Percentiles rank a stretch among this genome's conserved stretches.
Evolutionary conservation across 2,329 filamentous ascomycete genomes (phyloP).

Genomic region (Cephalotrichum gorgonifer): DNA sequence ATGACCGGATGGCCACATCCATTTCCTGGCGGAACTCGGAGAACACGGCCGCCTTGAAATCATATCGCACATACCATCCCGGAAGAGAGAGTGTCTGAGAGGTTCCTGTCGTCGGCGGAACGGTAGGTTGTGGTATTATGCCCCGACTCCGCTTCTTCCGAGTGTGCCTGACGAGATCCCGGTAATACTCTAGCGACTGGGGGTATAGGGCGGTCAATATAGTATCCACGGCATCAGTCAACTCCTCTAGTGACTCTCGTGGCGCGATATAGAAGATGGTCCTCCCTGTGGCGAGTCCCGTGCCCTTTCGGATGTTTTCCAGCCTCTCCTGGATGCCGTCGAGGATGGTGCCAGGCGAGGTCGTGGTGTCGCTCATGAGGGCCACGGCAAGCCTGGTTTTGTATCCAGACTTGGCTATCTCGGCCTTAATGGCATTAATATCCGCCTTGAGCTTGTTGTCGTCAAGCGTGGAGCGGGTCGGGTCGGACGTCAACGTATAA

Average conservation of each 20-base stretch:
- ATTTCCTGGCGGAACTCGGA: conserved; percentile 91
- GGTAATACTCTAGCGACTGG: conserved; percentile 77
- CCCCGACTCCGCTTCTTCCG: conserved; percentile 79
- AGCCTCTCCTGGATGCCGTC: conserved; percentile 62
- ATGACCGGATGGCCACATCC: conserved; percentile 76
- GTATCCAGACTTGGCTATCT: conserved; percentile 59
- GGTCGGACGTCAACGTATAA: conserved; percentile 65
- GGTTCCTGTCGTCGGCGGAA: conserved; percentile 72
- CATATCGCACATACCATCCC: conserved; percentile 89
- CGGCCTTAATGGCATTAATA: conserved; percentile 65
- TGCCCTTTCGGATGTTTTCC: conserved; percentile 66
- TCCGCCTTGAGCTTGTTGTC: conserved; percentile 85
- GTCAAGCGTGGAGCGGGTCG: conserved; percentile 62
- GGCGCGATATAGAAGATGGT: conserved; percentile 77
- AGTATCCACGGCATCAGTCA: conserved; percentile 62
- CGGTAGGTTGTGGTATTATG: conserved; percentile 66
- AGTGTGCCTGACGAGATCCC: conserved; percentile 85
- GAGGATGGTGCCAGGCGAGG: conserved; percentile 26
- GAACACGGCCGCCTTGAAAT: conserved; percentile 85
- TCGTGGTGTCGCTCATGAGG: conserved; percentile 51
- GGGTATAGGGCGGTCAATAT: conserved; percentile 65
- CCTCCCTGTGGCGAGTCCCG: conserved; percentile 65
- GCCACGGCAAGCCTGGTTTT: conserved; percentile 70
- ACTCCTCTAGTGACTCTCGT: conserved; percentile 58
- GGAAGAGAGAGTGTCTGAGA: conserved; percentile 76